Percentiles rank a stretch among this genome's conserved stretches.
These are phyloP conservation scores for Chaetomiaceae sp. DNA, from an alignment of 2,329 filamentous ascomycete genomes.

Conservation along the genomic window DNA sequence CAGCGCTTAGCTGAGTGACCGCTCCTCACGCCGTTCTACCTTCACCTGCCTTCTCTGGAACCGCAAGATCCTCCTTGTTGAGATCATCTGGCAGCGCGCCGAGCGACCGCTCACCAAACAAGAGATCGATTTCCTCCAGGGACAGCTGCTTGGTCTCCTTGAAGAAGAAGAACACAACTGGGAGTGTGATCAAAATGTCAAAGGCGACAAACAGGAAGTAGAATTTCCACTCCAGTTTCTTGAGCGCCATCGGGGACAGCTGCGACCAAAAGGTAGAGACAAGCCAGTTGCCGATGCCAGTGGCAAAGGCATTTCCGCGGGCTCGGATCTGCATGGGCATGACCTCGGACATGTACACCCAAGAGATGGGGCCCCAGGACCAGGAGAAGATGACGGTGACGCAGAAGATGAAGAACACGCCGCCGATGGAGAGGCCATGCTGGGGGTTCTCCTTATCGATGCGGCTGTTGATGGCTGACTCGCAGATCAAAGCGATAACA, in stretches of 20 bases:
- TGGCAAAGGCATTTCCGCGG: slow-evolving; percentile 53
- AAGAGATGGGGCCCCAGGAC: slow-evolving; percentile 55
- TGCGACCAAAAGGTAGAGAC: slow-evolving; percentile 55
- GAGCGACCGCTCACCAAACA: slow-evolving; percentile 42
- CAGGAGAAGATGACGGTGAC: slow-evolving; percentile 56
- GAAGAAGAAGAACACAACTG: slow-evolving; percentile 46
- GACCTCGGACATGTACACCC: slow-evolving; percentile 64
- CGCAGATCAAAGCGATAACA: slow-evolving; percentile 53
- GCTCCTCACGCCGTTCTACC: not conserved
- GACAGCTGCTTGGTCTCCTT: slow-evolving; percentile 45
- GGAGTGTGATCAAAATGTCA: slow-evolving; percentile 34
- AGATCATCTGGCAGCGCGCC: slow-evolving; percentile 12
- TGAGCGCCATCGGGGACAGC: slow-evolving; percentile 49
- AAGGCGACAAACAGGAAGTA: slow-evolving; percentile 53
- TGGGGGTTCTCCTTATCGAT: slow-evolving; percentile 36
- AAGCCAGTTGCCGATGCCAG: slow-evolving; percentile 54
- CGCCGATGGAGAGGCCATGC: slow-evolving; percentile 50
- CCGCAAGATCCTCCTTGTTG: slow-evolving; percentile 7
- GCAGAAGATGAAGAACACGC: slow-evolving; percentile 62
- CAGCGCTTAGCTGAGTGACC: no score
- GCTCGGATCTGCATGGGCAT: slow-evolving; percentile 62
- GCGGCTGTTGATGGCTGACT: slow-evolving; percentile 53
- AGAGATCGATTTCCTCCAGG: slow-evolving; percentile 52
- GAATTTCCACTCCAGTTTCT: slow-evolving; percentile 44
- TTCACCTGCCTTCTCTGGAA: slow-evolving; percentile 1